These are phyloP conservation scores for Suillus luteus DNA, from an alignment of 768 basidiomycete genomes.

Conservation along the genomic window DNA sequence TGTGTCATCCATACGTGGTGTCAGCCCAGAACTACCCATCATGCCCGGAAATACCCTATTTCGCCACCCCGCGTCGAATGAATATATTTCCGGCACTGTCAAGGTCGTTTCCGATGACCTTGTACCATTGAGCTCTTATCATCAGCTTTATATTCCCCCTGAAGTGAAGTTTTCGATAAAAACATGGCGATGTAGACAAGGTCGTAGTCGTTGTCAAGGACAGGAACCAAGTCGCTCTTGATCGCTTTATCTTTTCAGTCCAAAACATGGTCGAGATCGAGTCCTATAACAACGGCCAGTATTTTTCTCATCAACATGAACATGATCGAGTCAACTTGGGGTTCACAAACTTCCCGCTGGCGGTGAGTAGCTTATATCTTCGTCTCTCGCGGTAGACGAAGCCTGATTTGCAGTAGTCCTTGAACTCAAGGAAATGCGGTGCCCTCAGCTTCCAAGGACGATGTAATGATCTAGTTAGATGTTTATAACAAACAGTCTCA, in stretches of 20 bases:
- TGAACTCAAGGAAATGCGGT: constrained; percentile 69
- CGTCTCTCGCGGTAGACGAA: constrained; percentile 49
- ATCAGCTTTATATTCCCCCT: background rate
- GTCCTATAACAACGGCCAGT: constrained; percentile 51
- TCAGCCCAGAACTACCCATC: no score
- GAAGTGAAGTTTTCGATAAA: constrained; percentile 8
- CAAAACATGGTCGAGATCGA: constrained; percentile 79
- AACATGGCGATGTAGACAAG: constrained; percentile 76
- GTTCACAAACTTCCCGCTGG: constrained; percentile 45
- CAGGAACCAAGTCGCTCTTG: constrained; percentile 76
- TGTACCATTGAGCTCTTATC: constrained; percentile 45
- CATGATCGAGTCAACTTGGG: constrained; percentile 54
- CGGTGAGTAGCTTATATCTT: constrained; percentile 39
- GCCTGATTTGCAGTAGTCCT: constrained; percentile 81
- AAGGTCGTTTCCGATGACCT: constrained; percentile 81
- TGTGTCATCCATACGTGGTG: no score
- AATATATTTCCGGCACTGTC: constrained; percentile 87
- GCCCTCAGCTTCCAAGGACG: constrained; percentile 51
- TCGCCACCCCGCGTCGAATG: constrained; percentile 84
- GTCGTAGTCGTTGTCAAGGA: constrained; percentile 85
- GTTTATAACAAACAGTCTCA: background rate
- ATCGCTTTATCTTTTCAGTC: constrained; percentile 91
- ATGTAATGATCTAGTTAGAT: constrained; percentile 33
- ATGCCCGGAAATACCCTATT: no score
- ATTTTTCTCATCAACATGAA: no score